Conservation (phyloP, 139 green algal species). For the Tetratostichococcus sp. region DNA sequence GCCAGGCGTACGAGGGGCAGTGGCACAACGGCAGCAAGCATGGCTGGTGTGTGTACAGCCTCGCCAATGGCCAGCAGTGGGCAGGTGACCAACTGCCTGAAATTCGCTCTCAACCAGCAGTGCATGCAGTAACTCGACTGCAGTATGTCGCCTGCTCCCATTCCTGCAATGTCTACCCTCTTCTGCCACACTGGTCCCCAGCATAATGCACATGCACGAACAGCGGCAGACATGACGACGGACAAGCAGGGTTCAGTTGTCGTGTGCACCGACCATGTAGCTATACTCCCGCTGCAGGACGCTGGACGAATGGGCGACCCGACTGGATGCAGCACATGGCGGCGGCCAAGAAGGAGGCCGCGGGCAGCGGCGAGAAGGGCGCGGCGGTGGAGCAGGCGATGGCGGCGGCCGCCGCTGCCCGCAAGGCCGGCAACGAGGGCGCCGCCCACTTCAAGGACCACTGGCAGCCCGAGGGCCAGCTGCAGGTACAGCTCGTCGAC, state of each 20-base stretch:
- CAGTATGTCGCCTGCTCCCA: too few relatives aligned
- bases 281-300: neutral
- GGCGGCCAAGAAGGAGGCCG: neutral
- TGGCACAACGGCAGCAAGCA: constrained; percentile 25
- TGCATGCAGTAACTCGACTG: too few relatives aligned
- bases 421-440: constrained; percentile 5
- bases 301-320: constrained; percentile 13
- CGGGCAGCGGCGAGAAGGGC: neutral
- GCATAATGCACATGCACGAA: too few relatives aligned
- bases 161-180: too few relatives aligned
- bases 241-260: too few relatives aligned
- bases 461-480: constrained; percentile 1
- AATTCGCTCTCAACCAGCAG: too few relatives aligned
- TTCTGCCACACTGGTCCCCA: too few relatives aligned
- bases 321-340: constrained; percentile 10
- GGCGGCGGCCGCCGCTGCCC: constrained; percentile 15
- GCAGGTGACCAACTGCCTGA: constrained; percentile 18
- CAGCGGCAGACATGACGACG: too few relatives aligned
- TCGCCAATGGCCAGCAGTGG: constrained; percentile 18
- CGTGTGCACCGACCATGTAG: too few relatives aligned
- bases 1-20: constrained; percentile 22
- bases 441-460: neutral
- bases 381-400: constrained; percentile 6
- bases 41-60: constrained; percentile 24
- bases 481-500: neutral